Percentiles rank a stretch among this genome's conserved stretches.
Conservation (phyloP, 2,329 filamentous ascomycete species). For the Exophiala bonariae region DNA sequence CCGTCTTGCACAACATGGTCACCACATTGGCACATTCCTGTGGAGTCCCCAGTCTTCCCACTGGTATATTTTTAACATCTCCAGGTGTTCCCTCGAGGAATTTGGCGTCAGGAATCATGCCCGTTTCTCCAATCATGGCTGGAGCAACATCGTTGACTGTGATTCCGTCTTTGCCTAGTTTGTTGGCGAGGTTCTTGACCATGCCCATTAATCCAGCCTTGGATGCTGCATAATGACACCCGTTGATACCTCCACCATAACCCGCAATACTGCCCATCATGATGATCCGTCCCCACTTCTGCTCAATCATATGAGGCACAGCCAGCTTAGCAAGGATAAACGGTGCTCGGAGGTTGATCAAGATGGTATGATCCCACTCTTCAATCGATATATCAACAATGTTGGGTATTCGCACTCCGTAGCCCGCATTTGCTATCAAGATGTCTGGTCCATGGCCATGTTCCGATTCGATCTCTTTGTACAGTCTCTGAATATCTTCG, state of each 20-base stretch:
- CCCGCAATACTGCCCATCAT: constrained; percentile 65
- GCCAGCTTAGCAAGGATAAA: constrained; percentile 63
- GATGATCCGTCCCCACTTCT: constrained; percentile 64
- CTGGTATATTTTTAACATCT: constrained; percentile 60
- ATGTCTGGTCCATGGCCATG: constrained; percentile 62
- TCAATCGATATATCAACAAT: constrained; percentile 62
- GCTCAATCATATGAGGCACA: constrained; percentile 60
- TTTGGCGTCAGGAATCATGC: constrained; percentile 62
- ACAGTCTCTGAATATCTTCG: constrained; percentile 55
- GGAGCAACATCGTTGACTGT: constrained; percentile 69
- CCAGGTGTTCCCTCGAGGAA: constrained; percentile 54
- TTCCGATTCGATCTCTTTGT: constrained; percentile 52
- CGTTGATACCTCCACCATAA: constrained; percentile 64
- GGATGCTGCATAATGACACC: constrained; percentile 54
- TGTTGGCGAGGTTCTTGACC: constrained; percentile 64
- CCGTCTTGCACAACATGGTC: constrained; percentile 61
- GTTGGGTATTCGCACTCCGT: constrained; percentile 60
- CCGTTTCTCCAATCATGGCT: constrained; percentile 66
- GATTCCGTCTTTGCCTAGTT: constrained; percentile 61
- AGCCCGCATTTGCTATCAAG: constrained; percentile 65
- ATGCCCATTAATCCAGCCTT: constrained; percentile 64
- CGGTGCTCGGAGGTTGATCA: constrained; percentile 62
- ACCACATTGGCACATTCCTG: constrained; percentile 63
- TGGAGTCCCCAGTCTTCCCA: constrained; percentile 58
- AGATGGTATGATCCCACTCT: constrained; percentile 64